Percentiles rank a stretch among this genome's conserved stretches.
Evolutionary conservation across 1,284 basidiomycete species (phyloP).

Genomic region (Coniferiporia weirii): DNA sequence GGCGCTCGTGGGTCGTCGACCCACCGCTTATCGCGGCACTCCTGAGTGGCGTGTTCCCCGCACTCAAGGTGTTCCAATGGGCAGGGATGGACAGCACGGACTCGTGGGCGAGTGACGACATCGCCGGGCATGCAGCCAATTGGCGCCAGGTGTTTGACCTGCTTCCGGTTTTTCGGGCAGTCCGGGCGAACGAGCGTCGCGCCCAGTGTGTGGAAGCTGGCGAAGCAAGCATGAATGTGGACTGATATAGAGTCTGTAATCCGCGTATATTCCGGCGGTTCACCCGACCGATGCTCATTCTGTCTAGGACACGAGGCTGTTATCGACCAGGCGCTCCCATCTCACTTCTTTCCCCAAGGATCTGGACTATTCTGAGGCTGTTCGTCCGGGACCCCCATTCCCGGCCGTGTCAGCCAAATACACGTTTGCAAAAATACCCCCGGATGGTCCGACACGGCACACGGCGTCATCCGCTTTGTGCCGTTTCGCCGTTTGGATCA

Average conservation of each 20-base stretch:
- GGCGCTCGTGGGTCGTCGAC: slow-evolving; percentile 9
- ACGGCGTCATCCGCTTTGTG: no score
- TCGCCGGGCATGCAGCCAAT: not conserved
- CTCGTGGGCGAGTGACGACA: not conserved
- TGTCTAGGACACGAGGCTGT: not conserved
- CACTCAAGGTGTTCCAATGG: slow-evolving; percentile 17
- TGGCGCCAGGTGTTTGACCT: slow-evolving; percentile 18
- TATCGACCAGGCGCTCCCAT: not conserved
- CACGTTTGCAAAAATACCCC: no score
- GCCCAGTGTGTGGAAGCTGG: not conserved
- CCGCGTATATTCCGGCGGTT: not conserved
- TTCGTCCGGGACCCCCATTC: not conserved
- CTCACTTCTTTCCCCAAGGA: not conserved
- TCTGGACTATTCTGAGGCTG: not conserved
- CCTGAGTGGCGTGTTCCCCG: slow-evolving; percentile 16
- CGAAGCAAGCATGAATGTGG: slow-evolving; percentile 3
- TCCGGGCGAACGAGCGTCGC: slow-evolving; percentile 12
- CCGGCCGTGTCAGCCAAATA: not conserved
- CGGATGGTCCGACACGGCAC: no score
- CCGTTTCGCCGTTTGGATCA: no score
- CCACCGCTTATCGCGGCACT: slow-evolving; percentile 15
- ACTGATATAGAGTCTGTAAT: not conserved
- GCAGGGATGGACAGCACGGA: slow-evolving; percentile 9
- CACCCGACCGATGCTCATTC: not conserved
- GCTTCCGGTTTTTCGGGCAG: slow-evolving; percentile 16